These are phyloP conservation scores for Boletellus emodensis DNA, from an alignment of 768 basidiomycete genomes.

Conservation along the genomic window DNA sequence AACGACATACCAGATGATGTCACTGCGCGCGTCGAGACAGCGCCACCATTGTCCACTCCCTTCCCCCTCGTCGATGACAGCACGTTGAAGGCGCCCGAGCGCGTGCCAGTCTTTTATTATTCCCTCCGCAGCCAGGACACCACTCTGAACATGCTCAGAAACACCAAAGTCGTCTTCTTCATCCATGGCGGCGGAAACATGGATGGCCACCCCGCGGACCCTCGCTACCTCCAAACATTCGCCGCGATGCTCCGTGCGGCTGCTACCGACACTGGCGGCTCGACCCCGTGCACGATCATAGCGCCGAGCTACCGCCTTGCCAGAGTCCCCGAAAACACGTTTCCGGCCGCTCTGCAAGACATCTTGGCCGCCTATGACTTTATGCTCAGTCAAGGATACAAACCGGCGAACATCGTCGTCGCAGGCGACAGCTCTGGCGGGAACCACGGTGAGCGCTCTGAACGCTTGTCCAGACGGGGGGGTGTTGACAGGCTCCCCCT, in stretches of 20 bases:
- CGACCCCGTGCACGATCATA: conserved; percentile 7
- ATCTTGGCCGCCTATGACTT: conserved; percentile 23
- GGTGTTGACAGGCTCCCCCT: too few relatives aligned
- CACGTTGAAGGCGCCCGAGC: neutral
- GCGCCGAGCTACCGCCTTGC: conserved; percentile 25
- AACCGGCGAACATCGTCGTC: conserved; percentile 14
- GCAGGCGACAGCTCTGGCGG: conserved; percentile 27
- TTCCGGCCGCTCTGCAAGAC: conserved; percentile 23
- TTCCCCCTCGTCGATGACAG: neutral
- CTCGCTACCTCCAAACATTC: conserved; percentile 2
- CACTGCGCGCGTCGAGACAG: neutral
- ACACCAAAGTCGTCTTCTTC: conserved; percentile 18
- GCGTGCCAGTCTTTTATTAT: conserved; percentile 10
- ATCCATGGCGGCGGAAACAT: conserved; percentile 23
- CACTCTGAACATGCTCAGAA: neutral
- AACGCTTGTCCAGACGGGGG: too few relatives aligned
- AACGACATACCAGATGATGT: neutral
- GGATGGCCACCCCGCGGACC: conserved; percentile 13
- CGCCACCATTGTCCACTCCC: neutral
- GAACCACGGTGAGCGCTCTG: conserved; percentile 17
- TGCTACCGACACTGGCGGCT: neutral
- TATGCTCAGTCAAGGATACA: conserved; percentile 21
- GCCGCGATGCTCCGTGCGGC: conserved; percentile 4
- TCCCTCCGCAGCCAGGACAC: neutral
- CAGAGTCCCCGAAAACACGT: conserved; percentile 19